Conservation (phyloP, 306 rosid species). For the Geum urbanum region DNA sequence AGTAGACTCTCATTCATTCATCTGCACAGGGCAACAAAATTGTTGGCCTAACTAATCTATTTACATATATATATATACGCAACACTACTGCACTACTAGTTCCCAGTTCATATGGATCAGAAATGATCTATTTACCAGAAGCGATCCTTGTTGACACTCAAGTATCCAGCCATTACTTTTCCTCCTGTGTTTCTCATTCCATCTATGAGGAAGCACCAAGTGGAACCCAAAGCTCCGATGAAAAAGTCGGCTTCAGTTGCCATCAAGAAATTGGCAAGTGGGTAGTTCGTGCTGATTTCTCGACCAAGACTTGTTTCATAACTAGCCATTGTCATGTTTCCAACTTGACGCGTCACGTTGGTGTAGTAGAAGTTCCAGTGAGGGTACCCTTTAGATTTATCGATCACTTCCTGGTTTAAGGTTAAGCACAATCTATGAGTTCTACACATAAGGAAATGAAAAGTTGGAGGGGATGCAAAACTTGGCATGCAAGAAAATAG, state of each 20-base stretch:
- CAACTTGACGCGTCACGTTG: slow-evolving; percentile 54
- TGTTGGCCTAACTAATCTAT: slow-evolving; percentile 8
- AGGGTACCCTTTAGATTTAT: slow-evolving; percentile 46
- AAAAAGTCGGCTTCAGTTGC: slow-evolving; percentile 84
- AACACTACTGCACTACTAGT: not conserved
- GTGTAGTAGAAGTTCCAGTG: slow-evolving; percentile 69
- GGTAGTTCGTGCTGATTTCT: slow-evolving; percentile 76
- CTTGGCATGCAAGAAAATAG: not conserved
- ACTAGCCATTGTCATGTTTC: slow-evolving; percentile 58
- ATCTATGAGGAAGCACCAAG: slow-evolving; percentile 88
- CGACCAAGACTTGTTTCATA: slow-evolving; percentile 77
- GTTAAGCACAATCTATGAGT: not conserved
- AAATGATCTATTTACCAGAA: slow-evolving; percentile 59
- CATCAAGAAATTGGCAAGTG: slow-evolving; percentile 91
- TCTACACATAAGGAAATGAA: not conserved
- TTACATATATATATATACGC: slow-evolving; percentile 7
- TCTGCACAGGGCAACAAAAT: not conserved
- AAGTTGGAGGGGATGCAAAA: not conserved
- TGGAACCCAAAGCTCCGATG: slow-evolving; percentile 86
- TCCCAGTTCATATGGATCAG: too few relatives aligned
- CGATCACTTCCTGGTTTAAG: slow-evolving; percentile 59
- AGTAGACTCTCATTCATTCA: not conserved
- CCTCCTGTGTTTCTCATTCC: slow-evolving; percentile 99
- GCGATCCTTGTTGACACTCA: slow-evolving; percentile 89
- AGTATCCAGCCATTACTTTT: slow-evolving; percentile 86